A percentile compares a stretch with the other conserved stretches of the same genome.
Evolutionary conservation across 2,329 filamentous ascomycete genomes (phyloP).

Genomic region (Talaromyces albobiverticillius): DNA sequence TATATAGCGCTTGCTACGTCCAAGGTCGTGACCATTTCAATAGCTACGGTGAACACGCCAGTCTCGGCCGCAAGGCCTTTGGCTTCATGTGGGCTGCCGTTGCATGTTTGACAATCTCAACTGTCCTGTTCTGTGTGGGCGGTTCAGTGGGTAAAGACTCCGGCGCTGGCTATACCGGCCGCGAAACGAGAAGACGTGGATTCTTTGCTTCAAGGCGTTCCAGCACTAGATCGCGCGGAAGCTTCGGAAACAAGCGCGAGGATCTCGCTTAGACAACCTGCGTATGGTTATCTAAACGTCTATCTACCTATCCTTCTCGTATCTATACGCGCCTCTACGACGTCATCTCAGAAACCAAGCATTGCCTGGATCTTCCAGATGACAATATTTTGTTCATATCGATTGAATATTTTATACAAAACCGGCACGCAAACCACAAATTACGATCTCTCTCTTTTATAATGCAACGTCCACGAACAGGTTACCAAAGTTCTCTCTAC

Average conservation of each 20-base stretch:
- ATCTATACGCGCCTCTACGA: background rate
- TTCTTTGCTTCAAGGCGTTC: conserved; percentile 29
- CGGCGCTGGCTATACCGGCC: conserved; percentile 34
- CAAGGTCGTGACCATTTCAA: conserved; percentile 57
- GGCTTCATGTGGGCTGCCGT: conserved; percentile 62
- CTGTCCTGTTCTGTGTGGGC: conserved; percentile 56
- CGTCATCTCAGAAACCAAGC: background rate
- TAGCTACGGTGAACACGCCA: conserved; percentile 45
- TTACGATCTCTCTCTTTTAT: background rate
- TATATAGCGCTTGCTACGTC: conserved; percentile 56
- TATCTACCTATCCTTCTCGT: background rate
- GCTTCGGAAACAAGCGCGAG: conserved; percentile 11
- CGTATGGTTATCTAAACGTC: too few relatives aligned
- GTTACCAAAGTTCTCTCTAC: background rate
- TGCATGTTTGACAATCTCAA: conserved; percentile 54
- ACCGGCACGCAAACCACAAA: too few relatives aligned
- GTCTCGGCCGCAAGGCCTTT: conserved; percentile 57
- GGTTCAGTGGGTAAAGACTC: conserved; percentile 33
- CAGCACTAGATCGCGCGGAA: conserved; percentile 14
- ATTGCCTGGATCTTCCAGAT: background rate
- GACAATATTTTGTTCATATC: background rate
- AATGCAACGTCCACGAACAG: background rate
- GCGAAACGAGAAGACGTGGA: conserved; percentile 34
- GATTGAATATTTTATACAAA: background rate
- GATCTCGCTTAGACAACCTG: conserved; percentile 6